Evolutionary conservation across 2,329 filamentous ascomycete genomes (phyloP), one percentile per base, ranked within the genome.

Genomic region (Pestalotiopsis sp.): DNA sequence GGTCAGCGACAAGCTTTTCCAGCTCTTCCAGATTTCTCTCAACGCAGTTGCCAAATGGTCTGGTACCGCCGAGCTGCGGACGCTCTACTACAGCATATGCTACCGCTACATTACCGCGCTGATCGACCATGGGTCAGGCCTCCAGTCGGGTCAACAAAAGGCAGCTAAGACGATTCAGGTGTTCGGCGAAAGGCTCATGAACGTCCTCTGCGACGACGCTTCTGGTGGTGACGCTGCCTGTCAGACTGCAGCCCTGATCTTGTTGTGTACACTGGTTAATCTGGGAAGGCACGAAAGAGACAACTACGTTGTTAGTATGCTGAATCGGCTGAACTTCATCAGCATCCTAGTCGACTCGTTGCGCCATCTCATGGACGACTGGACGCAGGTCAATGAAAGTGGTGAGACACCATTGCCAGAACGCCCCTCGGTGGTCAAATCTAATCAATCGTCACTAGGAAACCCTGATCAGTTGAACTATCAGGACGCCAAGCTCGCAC

Each of bases 141-240:
- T 83, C 57, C 78, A 79, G 14, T 81, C 84, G 2, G 85, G 82
- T 49, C 83, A 85, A 20, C 80, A 82, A 36, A 87, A 93, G 77
- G 91, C 92, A 1, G 87, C 97, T 73, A 94, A 93, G 78, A 89
- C 91, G 4, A 90, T 94, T 56, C 83, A 85, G 64, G 78, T 85
- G 13, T 88, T 87, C 59, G 95, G 96, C 52, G 92, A 94, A 75
- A 88, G 92, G 67, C 85, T 98, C 52, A 87, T 98, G 70, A 94
- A 95, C 74, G 90, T 94, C 31, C 86, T 98, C 58, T 98, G 95
- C 77, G 96, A 99, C 76, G 96, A 99, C 82, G 95, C 94, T 23
- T 95, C 95, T 78, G 91, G 92, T 69, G 94, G 94, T 52, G 92
- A 95, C 75, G 88, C 92, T 49, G 88, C 87, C 13, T 97, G 93